A percentile compares a stretch with the other conserved stretches of the same genome.
Conservation (phyloP, 495 filamentous ascomycete species). For the Daldinia grandis region DNA sequence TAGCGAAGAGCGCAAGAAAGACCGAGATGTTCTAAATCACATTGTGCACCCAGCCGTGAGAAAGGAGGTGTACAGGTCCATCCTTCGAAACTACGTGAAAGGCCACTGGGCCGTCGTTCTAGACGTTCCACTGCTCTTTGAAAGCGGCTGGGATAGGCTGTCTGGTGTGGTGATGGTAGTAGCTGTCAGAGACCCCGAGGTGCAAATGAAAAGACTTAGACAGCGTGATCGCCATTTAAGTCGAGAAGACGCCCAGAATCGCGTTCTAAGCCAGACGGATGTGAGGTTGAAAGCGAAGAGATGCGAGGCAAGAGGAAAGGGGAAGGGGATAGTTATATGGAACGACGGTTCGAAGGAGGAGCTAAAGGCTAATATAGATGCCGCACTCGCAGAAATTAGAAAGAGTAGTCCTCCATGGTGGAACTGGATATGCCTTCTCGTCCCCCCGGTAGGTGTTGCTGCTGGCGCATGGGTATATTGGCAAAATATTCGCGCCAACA, state of each 20-base stretch:
- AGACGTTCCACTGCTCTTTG: conserved; percentile 91
- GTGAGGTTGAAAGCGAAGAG: conserved; percentile 80
- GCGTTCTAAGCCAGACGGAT: conserved; percentile 85
- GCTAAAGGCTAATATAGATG: conserved; percentile 68
- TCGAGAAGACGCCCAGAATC: conserved; percentile 79
- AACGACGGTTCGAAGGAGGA: conserved; percentile 81
- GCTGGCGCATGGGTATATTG: conserved; percentile 72
- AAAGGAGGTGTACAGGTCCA: conserved; percentile 73
- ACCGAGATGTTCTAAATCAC: conserved; percentile 78
- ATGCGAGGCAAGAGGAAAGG: conserved; percentile 68
- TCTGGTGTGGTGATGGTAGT: conserved; percentile 88
- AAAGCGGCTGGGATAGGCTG: conserved; percentile 78
- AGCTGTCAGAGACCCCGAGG: conserved; percentile 72
- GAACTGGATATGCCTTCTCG: conserved; percentile 74
- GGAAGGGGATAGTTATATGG: conserved; percentile 78
- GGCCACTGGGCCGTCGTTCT: conserved; percentile 90
- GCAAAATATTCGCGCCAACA: conserved; percentile 71
- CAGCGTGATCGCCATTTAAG: conserved; percentile 76
- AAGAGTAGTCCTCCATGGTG: conserved; percentile 78
- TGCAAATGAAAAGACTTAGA: conserved; percentile 81
- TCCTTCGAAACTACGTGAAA: conserved; percentile 69
- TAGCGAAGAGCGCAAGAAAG: conserved; percentile 66
- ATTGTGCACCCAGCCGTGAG: conserved; percentile 92
- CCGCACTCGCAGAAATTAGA: conserved; percentile 68
- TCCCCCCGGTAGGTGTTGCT: conserved; percentile 73